Evolutionary conservation across 2,329 filamentous ascomycete species (phyloP), one percentile per base, ranked within the genome.

Genomic region (Cercospora sesami): DNA sequence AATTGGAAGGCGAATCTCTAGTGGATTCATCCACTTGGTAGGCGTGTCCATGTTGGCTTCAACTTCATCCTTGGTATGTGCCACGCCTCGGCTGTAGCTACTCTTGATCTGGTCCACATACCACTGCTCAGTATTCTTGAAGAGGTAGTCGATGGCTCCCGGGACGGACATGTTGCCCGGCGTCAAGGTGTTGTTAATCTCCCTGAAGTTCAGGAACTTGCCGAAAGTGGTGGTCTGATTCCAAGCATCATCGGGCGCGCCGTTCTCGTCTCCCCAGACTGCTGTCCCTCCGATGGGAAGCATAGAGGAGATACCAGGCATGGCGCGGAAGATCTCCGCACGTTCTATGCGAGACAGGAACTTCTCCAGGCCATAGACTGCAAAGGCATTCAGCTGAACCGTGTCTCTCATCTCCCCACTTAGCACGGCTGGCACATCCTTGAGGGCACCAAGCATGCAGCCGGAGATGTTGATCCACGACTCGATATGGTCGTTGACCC

Each of bases 351-450:
- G 92, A 74, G 90, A 94, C 58, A 99, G 83, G 78, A 99, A 99
- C 77, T 95, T 97, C 79, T 99, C 95, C 9, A 99, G 86, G 0
- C 95, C 95, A 75, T 98, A 98, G 1, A 99, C 94, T 8, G 95
- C 95, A 78, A 98, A 96, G 2, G 94, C 88, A 75, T 98, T 98
- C 23, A 99, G 87, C 79, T 98, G 95, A 0, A 94, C 95, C 0
- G 95, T 99, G 76, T 99, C 95, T 73, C 94, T 93, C 95, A 99
- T 99, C 80, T 99, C 95, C 31, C 95, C 95, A 0, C 94, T 97
- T 1, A 99, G 84, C 0, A 98, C 87, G 0, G 95, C 94, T 0
- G 95, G 92, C 39, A 98, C 82, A 67, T 91, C 94, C 81, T 99
- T 99, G 67, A 93, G 85, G 1, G 95, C 93, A 14, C 95, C 95